Conservation (phyloP, 306 rosid species). For the Citrullus mucosospermus region DNA sequence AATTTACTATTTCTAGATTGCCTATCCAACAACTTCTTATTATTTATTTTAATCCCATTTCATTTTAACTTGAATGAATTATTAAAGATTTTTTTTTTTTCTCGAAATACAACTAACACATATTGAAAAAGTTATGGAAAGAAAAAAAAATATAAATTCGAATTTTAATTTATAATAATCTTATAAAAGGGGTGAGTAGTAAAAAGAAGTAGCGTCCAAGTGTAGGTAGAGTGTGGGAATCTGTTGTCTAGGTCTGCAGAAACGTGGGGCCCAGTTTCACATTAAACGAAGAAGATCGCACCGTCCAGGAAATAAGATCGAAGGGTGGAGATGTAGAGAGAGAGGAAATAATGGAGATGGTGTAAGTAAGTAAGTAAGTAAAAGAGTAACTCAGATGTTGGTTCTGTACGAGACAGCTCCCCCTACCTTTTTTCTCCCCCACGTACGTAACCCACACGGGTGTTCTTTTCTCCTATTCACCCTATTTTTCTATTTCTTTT, state of each 20-base stretch:
- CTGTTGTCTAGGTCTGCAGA: neutral
- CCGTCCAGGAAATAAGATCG: neutral
- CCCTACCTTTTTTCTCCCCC: conserved; percentile 13
- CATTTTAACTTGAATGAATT: too few relatives aligned
- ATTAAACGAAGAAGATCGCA: neutral
- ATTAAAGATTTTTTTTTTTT: too few relatives aligned
- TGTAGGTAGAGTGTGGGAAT: neutral
- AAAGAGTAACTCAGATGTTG: conserved; percentile 25
- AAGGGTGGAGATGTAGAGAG: neutral
- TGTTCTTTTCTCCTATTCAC: neutral
- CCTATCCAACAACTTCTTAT: too few relatives aligned
- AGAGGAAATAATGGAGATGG: neutral
- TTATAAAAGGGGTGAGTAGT: too few relatives aligned
- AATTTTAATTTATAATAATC: too few relatives aligned
- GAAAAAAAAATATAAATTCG: too few relatives aligned
- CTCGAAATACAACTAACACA: too few relatives aligned
- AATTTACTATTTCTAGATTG: too few relatives aligned
- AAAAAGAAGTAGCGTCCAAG: neutral
- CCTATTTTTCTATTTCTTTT: neutral
- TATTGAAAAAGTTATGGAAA: too few relatives aligned
- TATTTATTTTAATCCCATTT: too few relatives aligned
- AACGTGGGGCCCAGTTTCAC: neutral
- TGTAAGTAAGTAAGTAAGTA: neutral
- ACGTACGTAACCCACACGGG: conserved; percentile 31
- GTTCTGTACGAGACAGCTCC: conserved; percentile 37